Evolutionary conservation across 768 basidiomycete genomes (phyloP).

Genomic region (Boletus sp.): DNA sequence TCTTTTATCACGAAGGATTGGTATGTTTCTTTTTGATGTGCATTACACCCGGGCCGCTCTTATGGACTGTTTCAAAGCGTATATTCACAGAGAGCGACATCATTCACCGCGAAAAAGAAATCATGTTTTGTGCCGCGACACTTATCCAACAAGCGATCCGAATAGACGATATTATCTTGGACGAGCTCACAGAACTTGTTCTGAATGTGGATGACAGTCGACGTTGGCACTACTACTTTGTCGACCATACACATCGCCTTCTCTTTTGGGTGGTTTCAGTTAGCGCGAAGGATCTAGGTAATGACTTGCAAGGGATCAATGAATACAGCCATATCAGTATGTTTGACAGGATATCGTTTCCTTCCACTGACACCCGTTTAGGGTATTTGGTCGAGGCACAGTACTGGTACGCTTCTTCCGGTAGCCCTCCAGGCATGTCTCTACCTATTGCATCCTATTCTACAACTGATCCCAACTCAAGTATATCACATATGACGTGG

Average conservation of each 20-base stretch:
- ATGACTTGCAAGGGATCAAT: conserved; percentile 6
- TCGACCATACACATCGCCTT: conserved; percentile 15
- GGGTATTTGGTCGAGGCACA: conserved; percentile 11
- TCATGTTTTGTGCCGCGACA: conserved; percentile 3
- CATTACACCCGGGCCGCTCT: neutral
- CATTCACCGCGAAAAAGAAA: neutral
- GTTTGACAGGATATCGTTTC: neutral
- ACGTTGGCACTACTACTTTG: conserved; percentile 17
- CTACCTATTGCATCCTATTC: neutral
- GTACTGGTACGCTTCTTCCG: conserved; percentile 11
- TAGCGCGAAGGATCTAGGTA: neutral
- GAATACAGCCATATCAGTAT: conserved; percentile 12
- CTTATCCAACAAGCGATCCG: conserved; percentile 6
- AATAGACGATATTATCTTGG: neutral
- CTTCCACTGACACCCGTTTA: neutral
- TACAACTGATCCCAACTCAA: neutral
- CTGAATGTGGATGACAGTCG: conserved; percentile 3
- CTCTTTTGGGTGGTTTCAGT: conserved; percentile 17
- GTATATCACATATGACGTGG: neutral
- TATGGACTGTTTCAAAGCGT: conserved; percentile 4
- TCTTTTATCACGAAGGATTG: conserved; percentile 15
- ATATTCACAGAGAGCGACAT: conserved; percentile 16
- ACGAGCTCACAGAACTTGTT: conserved; percentile 12
- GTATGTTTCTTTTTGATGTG: neutral
- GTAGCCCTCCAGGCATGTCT: neutral